Evolutionary conservation across 2,329 filamentous ascomycete genomes (phyloP), one percentile per base, ranked within the genome.

Genomic region (Nannizzia gypsea): DNA sequence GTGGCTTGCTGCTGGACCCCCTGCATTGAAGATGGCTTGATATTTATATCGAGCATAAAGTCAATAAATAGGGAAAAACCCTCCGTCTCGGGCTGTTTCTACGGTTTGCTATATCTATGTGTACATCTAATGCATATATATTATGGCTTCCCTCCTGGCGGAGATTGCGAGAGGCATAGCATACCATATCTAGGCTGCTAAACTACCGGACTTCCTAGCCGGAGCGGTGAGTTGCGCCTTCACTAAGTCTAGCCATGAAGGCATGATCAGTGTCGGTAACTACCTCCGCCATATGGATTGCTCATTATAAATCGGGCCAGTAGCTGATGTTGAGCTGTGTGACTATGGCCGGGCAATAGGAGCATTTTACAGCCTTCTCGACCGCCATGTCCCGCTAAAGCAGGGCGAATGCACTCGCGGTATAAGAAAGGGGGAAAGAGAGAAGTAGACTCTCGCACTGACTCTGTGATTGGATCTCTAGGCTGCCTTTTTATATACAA

Each of bases 401-500:
- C 44, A 26, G 11, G 22, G n/a, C 15, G 20, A 15, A 28, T 28
- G 20, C 44, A n/a, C 20, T 22, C 26, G 9, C 11, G 13, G 11
- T 48, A 50, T 50, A n/a, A 15, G n/a, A 42, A 3, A 46, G 22
- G 9, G 26, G 6, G 17, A 3, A 46, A 46, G 9, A 50, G 6
- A 9, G 42, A 9, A 6, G 1, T 46, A 20, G 22, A 8, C n/a
- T 20, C 11, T 50, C 20, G 44, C 22, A 50, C 9, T 3, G 44
- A 13, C 3, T 24, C 11, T 50, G 44, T 50, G 44, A 50, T 50
- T 50, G 44, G 50, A 36, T 36, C 28, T 36, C 50, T 54, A 54
- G 44, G 50, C 44, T 50, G 17, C 4, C 31, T 34, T 59, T 59
- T 58, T 59, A 59, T 59, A 55, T 62, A 62, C 58, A 59, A 42